phyloP scores from a whole-genome alignment of 129 eudicot genomes.

The Centella asiatica region DNA sequence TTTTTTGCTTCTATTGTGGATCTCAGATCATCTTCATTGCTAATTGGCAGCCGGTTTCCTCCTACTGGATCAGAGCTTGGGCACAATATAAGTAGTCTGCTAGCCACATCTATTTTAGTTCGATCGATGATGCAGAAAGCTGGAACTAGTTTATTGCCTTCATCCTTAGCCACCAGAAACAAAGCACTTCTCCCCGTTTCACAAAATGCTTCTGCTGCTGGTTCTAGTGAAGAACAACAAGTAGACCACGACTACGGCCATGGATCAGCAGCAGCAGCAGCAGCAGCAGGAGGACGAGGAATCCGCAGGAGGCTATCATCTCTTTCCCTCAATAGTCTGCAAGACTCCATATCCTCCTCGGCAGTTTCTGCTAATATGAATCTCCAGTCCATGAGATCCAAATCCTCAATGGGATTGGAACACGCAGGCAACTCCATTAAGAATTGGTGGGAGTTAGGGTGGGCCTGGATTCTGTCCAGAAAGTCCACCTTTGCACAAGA shows the following conservation, averaged over 20 bases:
- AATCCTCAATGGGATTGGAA: slow-evolving; percentile 46
- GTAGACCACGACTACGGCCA: no score
- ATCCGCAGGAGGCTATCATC: slow-evolving; percentile 63
- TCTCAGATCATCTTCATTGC: no score
- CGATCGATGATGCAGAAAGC: slow-evolving; percentile 5
- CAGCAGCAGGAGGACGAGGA: slow-evolving; percentile 14
- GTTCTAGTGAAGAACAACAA: not conserved
- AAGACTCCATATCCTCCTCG: slow-evolving; percentile 14
- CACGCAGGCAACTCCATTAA: slow-evolving; percentile 43
- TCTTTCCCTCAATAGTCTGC: slow-evolving; percentile 33
- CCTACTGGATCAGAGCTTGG: no score
- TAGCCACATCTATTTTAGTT: no score
- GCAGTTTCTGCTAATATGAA: slow-evolving; percentile 39
- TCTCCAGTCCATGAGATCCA: slow-evolving; percentile 39
- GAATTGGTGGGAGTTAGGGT: slow-evolving; percentile 71
- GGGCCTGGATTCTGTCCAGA: slow-evolving; percentile 75
- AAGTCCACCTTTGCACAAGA: slow-evolving; percentile 75
- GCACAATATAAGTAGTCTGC: no score
- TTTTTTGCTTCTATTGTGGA: no score
- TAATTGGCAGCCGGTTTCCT: no score
- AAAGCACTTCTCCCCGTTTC: not conserved
- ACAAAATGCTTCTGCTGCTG: not conserved
- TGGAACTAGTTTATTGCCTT: slow-evolving; percentile 7
- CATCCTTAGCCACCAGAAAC: not conserved
- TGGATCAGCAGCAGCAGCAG: slow-evolving; percentile 4